Evolutionary conservation across 225 moss, liverwort and hornwort genomes (phyloP).

Genomic region (Rhytidiadelphus loreus): DNA sequence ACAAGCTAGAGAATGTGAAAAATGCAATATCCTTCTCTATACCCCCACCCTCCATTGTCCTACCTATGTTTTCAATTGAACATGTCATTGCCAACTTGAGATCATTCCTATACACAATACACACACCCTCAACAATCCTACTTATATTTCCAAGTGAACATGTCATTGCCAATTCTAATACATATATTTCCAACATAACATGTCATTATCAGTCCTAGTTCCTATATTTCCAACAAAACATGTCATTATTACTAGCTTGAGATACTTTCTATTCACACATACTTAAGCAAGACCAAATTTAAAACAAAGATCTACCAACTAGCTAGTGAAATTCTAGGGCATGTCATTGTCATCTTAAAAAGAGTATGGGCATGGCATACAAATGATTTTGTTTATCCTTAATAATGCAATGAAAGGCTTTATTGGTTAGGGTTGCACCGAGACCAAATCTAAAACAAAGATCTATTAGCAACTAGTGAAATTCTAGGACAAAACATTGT

Average conservation of each 20-base stretch:
- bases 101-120: background rate
- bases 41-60: fast-evolving
- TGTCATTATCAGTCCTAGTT: background rate
- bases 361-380: fast-evolving
- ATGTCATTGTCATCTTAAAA: background rate
- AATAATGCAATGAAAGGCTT: background rate
- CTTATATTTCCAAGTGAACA: background rate
- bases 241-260: background rate
- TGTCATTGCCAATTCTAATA: background rate
- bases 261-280: background rate
- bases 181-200: background rate
- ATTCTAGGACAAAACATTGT: background rate
- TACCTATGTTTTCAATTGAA: background rate
- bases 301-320: background rate
- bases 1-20: background rate
- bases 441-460: background rate
- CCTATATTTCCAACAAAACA: background rate
- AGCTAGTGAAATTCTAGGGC: background rate
- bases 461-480: background rate
- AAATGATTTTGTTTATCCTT: background rate
- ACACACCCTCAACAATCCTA: too few relatives aligned
- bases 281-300: background rate
- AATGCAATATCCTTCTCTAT: background rate
- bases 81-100: background rate
- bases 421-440: fast-evolving